Conservation (phyloP, 352 stramenopile species). For the Poterioochromonas sp. region DNA sequence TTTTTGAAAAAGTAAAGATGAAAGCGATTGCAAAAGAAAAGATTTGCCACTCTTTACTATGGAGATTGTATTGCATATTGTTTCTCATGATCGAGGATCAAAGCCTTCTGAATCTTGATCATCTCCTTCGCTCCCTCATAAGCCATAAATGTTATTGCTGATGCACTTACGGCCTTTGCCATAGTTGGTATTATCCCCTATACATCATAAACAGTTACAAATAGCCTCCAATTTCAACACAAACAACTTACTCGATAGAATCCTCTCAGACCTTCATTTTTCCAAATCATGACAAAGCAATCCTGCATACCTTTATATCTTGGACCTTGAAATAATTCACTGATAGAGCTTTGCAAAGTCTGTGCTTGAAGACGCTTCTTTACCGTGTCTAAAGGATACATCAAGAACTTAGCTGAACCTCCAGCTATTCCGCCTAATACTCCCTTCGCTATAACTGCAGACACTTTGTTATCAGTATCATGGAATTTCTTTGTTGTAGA, state of each 20-base stretch:
- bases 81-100: no score
- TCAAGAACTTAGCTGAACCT: constrained; percentile 8
- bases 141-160: constrained; percentile 32
- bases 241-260: not conserved
- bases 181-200: constrained; percentile 32
- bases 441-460: constrained; percentile 20
- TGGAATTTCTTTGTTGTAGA: not conserved
- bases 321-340: no score
- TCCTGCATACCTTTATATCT: not conserved
- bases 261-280: not conserved
- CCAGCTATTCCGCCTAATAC: constrained; percentile 26
- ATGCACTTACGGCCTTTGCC: constrained; percentile 17
- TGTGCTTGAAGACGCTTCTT: constrained; percentile 31
- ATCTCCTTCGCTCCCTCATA: constrained; percentile 28
- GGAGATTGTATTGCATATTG: no score
- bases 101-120: no score
- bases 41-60: no score
- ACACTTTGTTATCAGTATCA: not conserved
- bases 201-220: not conserved
- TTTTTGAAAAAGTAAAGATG: no score
- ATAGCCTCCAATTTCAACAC: no score
- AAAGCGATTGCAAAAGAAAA: no score
- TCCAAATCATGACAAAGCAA: constrained; percentile 11
- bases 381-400: constrained; percentile 35
- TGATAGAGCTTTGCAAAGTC: not conserved